Evolutionary conservation across 495 filamentous ascomycete species (phyloP).

Genomic region (Neurospora intermedia): DNA sequence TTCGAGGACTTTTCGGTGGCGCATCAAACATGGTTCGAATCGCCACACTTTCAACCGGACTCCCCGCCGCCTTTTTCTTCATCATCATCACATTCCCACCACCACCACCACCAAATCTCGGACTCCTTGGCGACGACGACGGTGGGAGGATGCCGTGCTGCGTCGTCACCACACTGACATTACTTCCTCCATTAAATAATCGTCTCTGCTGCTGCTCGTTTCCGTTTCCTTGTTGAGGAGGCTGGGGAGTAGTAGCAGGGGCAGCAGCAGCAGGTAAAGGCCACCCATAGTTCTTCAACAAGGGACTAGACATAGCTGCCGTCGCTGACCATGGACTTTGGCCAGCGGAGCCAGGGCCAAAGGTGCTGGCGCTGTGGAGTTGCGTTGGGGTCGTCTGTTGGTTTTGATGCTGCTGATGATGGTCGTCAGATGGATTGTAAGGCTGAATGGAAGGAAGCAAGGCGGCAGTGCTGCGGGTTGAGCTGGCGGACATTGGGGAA

Average conservation of each 20-base stretch:
- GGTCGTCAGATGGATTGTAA: conserved; percentile 34
- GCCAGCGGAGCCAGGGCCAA: conserved; percentile 1
- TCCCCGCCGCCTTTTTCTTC: background rate
- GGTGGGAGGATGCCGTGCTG: background rate
- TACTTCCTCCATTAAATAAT: conserved; percentile 5
- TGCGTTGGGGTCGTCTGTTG: conserved; percentile 5
- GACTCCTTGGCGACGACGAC: conserved; percentile 7
- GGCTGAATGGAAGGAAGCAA: conserved; percentile 25
- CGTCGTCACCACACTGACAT: background rate
- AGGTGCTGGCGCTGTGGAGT: conserved; percentile 10
- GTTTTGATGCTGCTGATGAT: conserved; percentile 18
- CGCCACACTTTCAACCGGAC: background rate
- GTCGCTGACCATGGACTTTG: conserved; percentile 23
- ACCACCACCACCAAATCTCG: conserved; percentile 5
- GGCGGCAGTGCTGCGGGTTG: conserved; percentile 22
- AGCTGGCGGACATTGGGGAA: conserved; percentile 22
- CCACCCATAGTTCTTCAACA: conserved; percentile 19
- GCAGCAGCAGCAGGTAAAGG: conserved; percentile 9
- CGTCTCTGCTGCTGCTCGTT: background rate
- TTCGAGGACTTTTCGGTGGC: background rate
- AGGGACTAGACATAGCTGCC: conserved; percentile 21
- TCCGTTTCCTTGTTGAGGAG: conserved; percentile 4
- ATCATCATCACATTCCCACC: background rate
- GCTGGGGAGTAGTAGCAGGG: too few relatives aligned
- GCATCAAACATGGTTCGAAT: background rate